These are phyloP conservation scores for Citrus unshiu DNA, from an alignment of 345 rosid species.

Conservation along the genomic window DNA sequence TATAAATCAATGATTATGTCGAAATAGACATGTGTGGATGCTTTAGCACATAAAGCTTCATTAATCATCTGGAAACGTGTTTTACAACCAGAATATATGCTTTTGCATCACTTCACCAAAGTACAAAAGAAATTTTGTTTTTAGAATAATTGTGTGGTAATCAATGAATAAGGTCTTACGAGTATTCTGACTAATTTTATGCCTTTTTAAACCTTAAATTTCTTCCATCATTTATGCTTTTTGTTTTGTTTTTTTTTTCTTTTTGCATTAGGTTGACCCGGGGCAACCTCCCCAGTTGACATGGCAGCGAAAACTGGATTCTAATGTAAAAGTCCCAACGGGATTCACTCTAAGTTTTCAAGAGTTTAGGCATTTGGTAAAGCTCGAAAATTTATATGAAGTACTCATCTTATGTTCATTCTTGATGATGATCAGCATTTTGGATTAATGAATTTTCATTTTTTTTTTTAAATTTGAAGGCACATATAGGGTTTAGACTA, in stretches of 20 bases:
- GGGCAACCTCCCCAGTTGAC: slow-evolving; percentile 45
- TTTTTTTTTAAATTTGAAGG: slow-evolving; percentile 25
- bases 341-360: slow-evolving; percentile 33
- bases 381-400: not conserved
- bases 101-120: not conserved
- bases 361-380: slow-evolving; percentile 58
- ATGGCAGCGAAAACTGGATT: slow-evolving; percentile 54
- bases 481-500: slow-evolving; percentile 57
- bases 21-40: no score
- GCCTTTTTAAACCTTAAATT: not conserved
- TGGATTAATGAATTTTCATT: not conserved
- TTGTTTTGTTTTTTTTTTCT: not conserved
- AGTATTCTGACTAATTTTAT: not conserved
- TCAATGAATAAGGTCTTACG: not conserved
- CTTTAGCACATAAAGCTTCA: not conserved
- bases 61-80: not conserved
- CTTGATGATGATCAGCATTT: not conserved
- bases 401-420: not conserved
- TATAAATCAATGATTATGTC: not conserved
- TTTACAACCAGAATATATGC: not conserved
- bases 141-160: not conserved
- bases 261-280: slow-evolving; percentile 28
- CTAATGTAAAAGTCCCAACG: slow-evolving; percentile 32
- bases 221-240: not conserved
- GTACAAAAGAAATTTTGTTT: not conserved